These are phyloP conservation scores for Macroventuria anomochaeta DNA, from an alignment of 2,329 filamentous ascomycete species.

Conservation along the genomic window DNA sequence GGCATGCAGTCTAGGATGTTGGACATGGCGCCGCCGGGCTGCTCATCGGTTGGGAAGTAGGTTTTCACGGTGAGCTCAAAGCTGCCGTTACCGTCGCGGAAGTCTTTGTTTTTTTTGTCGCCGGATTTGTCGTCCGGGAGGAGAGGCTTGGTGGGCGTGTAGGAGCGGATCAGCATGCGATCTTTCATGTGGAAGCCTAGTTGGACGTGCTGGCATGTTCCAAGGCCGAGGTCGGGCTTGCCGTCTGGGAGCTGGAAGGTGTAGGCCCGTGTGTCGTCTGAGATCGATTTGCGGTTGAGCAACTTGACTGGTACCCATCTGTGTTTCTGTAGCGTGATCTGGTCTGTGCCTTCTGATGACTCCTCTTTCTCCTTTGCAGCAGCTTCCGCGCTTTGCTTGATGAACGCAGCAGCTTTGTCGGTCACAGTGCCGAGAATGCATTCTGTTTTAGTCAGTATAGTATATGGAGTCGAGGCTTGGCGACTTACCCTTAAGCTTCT, in stretches of 20 bases:
- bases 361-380: constrained; percentile 49
- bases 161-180: constrained; percentile 58
- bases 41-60: constrained; percentile 56
- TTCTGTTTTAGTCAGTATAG: constrained; percentile 44
- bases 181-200: constrained; percentile 61
- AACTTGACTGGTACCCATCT: constrained; percentile 58
- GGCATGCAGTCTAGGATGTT: constrained; percentile 61
- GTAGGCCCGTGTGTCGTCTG: constrained; percentile 55
- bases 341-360: constrained; percentile 30
- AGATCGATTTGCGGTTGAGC: constrained; percentile 47
- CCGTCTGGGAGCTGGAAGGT: constrained; percentile 55
- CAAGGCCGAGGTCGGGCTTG: constrained; percentile 54
- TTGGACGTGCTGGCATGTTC: constrained; percentile 61
- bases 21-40: constrained; percentile 62
- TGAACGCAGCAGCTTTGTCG: constrained; percentile 56
- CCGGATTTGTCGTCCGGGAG: constrained; percentile 8
- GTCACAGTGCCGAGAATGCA: constrained; percentile 59
- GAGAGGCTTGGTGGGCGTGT: constrained; percentile 58
- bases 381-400: constrained; percentile 54
- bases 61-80: constrained; percentile 53
- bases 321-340: constrained; percentile 52
- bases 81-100: constrained; percentile 24
- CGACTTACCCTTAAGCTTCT: constrained; percentile 54
- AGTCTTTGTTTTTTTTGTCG: not conserved
- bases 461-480: no score